A percentile compares a stretch with the other conserved stretches of the same genome.
These are phyloP conservation scores for Scorias spongiosa DNA, from an alignment of 2,329 filamentous ascomycete genomes.

Conservation along the genomic window DNA sequence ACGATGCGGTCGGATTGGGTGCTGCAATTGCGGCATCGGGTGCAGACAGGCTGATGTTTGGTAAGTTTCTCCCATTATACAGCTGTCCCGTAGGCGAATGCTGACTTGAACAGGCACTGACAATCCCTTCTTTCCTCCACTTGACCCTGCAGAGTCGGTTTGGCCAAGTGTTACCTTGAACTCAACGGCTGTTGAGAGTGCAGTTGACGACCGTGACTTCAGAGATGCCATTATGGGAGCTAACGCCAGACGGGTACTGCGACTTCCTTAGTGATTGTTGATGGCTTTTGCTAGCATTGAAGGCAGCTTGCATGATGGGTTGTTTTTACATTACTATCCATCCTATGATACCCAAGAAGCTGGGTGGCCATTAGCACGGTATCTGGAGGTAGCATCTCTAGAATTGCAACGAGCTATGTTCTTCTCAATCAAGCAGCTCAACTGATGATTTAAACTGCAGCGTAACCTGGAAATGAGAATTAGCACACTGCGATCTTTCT, in stretches of 20 bases:
- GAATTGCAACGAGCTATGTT: too few species aligned
- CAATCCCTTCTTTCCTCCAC: slow-evolving; percentile 72
- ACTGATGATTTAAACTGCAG: too few species aligned
- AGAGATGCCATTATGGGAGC: slow-evolving; percentile 42
- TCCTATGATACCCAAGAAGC: too few species aligned
- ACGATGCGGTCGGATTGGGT: slow-evolving; percentile 57
- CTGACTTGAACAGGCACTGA: slow-evolving; percentile 42
- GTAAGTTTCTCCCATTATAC: slow-evolving; percentile 20
- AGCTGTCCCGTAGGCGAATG: too few species aligned
- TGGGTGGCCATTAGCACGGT: too few species aligned
- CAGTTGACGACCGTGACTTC: slow-evolving; percentile 32
- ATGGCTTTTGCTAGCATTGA: too few species aligned
- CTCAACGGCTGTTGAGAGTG: slow-evolving; percentile 38
- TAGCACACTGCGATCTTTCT: too few species aligned
- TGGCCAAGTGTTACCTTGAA: slow-evolving; percentile 56
- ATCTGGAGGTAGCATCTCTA: too few species aligned
- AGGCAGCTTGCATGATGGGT: too few species aligned
- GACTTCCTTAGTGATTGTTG: slow-evolving; percentile 5
- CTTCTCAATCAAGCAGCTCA: too few species aligned
- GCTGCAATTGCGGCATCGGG: slow-evolving; percentile 55
- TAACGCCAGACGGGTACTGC: slow-evolving; percentile 42
- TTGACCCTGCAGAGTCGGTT: slow-evolving; percentile 39
- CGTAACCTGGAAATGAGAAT: too few species aligned
- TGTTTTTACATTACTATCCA: too few species aligned
- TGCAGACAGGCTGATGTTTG: slow-evolving; percentile 59